phyloP scores from a whole-genome alignment of 495 filamentous ascomycete genomes.

The Letharia lupina region DNA sequence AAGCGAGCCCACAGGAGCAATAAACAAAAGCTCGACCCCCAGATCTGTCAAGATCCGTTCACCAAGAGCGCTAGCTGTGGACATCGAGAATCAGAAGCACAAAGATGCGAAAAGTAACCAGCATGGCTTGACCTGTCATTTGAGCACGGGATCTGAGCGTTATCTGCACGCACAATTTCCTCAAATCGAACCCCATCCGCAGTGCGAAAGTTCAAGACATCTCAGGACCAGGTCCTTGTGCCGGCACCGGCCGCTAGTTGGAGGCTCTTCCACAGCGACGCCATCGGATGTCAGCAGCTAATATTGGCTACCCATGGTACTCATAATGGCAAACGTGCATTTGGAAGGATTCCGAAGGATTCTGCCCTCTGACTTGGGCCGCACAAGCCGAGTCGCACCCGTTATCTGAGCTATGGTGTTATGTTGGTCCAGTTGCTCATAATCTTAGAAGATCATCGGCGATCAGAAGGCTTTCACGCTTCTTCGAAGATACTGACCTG shows the following conservation, averaged over 20 bases:
- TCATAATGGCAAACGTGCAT: neutral
- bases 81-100: neutral
- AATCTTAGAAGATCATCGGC: neutral
- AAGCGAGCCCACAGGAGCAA: slow-evolving; percentile 2
- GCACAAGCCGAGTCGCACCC: neutral
- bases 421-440: neutral
- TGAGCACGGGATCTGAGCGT: neutral
- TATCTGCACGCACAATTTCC: neutral
- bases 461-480: neutral
- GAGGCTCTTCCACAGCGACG: neutral
- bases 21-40: neutral
- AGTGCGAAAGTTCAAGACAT: neutral
- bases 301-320: neutral
- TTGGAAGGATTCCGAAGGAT: neutral
- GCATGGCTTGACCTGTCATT: neutral
- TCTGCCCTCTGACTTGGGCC: neutral
- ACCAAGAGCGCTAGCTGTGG: neutral
- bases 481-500: neutral
- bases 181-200: neutral
- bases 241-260: neutral
- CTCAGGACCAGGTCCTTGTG: neutral
- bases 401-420: neutral
- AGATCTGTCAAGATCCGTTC: neutral
- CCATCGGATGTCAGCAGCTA: neutral
- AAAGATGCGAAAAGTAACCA: neutral